phyloP scores from a whole-genome alignment of 208 protist genomes.

The Leishmania mexicana region DNA sequence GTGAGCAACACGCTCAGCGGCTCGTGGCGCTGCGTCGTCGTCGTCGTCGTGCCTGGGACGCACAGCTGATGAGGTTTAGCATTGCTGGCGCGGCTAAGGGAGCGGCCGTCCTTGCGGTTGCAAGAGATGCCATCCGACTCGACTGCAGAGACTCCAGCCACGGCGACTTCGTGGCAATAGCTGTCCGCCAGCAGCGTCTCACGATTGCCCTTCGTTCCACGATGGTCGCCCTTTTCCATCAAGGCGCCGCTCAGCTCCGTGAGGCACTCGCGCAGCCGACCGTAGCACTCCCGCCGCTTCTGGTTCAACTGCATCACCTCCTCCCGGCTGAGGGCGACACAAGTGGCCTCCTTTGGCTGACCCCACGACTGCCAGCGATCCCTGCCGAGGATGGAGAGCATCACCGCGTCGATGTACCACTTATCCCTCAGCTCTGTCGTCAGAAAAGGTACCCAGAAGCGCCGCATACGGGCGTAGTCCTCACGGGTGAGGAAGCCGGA shows the following conservation, averaged over 20 bases:
- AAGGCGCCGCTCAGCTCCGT: conserved; percentile 36
- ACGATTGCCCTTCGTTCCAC: conserved; percentile 2
- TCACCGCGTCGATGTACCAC: conserved; percentile 55
- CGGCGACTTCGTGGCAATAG: conserved; percentile 1
- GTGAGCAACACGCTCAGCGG: conserved; percentile 31
- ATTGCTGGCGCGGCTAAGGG: not conserved
- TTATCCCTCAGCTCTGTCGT: conserved; percentile 27
- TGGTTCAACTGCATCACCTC: conserved; percentile 30
- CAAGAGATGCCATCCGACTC: not conserved
- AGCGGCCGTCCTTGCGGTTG: not conserved
- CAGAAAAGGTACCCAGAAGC: conserved; percentile 38
- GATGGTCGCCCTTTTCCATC: conserved; percentile 7
- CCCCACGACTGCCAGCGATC: conserved; percentile 36
- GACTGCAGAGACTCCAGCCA: not conserved
- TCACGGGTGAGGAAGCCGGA: conserved; percentile 34
- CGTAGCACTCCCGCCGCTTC: conserved; percentile 34
- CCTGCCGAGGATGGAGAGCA: conserved; percentile 45
- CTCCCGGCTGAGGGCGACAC: conserved; percentile 27
- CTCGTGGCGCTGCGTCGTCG: conserved; percentile 14
- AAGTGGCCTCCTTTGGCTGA: conserved; percentile 20
- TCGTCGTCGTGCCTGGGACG: not conserved
- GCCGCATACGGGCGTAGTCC: conserved; percentile 30
- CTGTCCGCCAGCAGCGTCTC: conserved; percentile 11
- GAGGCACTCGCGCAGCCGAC: conserved; percentile 43
- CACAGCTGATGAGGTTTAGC: not conserved